Conservation (phyloP, 1,139 yeast genomes). For the Candida smagusa region DNA sequence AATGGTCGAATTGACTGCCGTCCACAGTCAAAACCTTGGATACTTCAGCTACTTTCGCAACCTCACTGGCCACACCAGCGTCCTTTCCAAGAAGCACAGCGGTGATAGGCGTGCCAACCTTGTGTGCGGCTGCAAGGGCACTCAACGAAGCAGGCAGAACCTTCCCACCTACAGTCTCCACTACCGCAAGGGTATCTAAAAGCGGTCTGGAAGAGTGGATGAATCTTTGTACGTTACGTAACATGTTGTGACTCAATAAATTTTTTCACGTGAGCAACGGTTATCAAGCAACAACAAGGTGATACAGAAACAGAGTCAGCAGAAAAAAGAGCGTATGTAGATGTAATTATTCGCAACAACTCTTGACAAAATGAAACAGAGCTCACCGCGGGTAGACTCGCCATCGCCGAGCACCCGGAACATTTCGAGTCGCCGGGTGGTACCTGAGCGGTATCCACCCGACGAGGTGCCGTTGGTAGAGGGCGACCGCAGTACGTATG, state of each 20-base stretch:
- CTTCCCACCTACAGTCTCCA: conserved; percentile 56
- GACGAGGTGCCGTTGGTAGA: conserved; percentile 9
- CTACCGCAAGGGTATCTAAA: conserved; percentile 62
- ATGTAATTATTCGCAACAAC: too few relatives aligned
- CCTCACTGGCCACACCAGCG: conserved; percentile 38
- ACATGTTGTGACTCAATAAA: conserved; percentile 2
- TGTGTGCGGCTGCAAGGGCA: conserved; percentile 61
- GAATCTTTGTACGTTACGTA: conserved; percentile 17
- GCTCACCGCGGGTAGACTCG: conserved; percentile 17
- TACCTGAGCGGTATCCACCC: conserved; percentile 21
- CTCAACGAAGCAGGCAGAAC: conserved; percentile 68
- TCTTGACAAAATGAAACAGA: too few relatives aligned
- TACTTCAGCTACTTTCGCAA: conserved; percentile 37
- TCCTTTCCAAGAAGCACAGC: conserved; percentile 60
- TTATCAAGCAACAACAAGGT: too few relatives aligned
- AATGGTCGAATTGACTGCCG: conserved; percentile 49
- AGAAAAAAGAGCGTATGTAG: too few relatives aligned
- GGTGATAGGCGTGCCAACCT: conserved; percentile 61
- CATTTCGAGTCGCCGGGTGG: conserved; percentile 32
- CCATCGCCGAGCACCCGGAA: conserved; percentile 34
- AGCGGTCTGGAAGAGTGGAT: conserved; percentile 26
- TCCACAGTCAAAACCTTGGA: conserved; percentile 50
- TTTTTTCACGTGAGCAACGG: neutral
- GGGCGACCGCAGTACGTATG: too few relatives aligned
- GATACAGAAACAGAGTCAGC: too few relatives aligned